Evolutionary conservation across 768 basidiomycete species (phyloP), one percentile per base, ranked within the genome.

Genomic region (Mycena indigotica): DNA sequence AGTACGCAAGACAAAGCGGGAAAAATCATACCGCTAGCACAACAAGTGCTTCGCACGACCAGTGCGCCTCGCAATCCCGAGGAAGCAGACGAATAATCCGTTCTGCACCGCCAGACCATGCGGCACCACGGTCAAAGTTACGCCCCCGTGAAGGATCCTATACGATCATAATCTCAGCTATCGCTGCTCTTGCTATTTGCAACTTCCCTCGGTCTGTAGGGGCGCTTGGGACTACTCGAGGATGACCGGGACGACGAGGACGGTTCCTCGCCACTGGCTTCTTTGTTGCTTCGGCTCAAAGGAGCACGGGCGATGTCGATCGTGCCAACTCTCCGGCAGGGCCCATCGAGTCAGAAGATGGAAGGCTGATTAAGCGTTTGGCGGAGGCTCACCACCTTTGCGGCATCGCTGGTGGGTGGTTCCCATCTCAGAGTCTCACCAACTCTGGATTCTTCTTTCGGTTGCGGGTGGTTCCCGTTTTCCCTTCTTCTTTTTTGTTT

Each of bases 171-270:
- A 48, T 48, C 46, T 12, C 41, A 44, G 41, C 41, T 15, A 13
- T 8, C 41, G 41, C 41, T 44, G 41, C 32, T 8, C 15, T 44
- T 44, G 41, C 41, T 26, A 35, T 8, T 8, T n/a, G 28, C 19
- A 48, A 26, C 46, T 48, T 25, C 46, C 46, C 46, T 28, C 46
- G 46, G n/a, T 4, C 13, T 13, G 24, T 26, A 48, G 8, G 24
- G 46, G 46, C 46, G 46, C 28, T 26, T 26, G 13, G 46, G 25
- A 48, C 21, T 48, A n/a, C 46, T 4, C 46, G 46, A 28, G 46
- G 46, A 48, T 48, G 46, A 48, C 46, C 46, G 46, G 46, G 46
- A 48, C 41, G 46, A 48, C 46, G 46, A 48, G 46, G 46, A 48
- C 23, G 46, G 46, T 48, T 13, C 46, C 12, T 26, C 46, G 46